Percentiles rank a stretch among this genome's conserved stretches.
phyloP scores from a whole-genome alignment of 805 yeast species.

The Metschnikowia koreensis region DNA sequence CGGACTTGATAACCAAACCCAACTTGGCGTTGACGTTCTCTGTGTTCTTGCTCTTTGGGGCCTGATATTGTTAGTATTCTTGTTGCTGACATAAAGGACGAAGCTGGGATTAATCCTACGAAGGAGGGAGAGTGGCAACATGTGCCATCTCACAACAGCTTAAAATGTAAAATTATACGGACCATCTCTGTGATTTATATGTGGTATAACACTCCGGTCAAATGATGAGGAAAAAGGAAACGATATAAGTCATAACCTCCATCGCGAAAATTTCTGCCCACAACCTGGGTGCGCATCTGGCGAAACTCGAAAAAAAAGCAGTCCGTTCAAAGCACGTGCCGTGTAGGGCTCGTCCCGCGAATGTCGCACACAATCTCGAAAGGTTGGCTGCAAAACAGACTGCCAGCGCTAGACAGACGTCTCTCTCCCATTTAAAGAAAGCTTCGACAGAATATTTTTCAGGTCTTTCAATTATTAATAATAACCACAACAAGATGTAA shows the following conservation, averaged over 20 bases:
- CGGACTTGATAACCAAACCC: slow-evolving; percentile 97
- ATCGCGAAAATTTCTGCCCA: slow-evolving; percentile 16
- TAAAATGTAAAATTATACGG: slow-evolving; percentile 50
- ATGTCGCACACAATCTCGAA: slow-evolving; percentile 3
- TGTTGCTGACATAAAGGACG: slow-evolving; percentile 1
- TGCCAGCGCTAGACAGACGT: not conserved
- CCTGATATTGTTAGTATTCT: slow-evolving; percentile 56
- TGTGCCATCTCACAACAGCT: slow-evolving; percentile 1
- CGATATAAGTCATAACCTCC: not conserved
- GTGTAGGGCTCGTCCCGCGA: slow-evolving; percentile 5
- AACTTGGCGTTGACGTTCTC: slow-evolving; percentile 98
- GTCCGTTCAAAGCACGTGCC: slow-evolving; percentile 16
- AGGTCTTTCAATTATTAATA: too few relatives aligned
- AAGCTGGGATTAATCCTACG: not conserved
- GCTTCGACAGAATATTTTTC: not conserved
- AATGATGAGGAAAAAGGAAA: slow-evolving; percentile 14
- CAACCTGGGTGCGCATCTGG: slow-evolving; percentile 1
- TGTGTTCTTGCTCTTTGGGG: slow-evolving; percentile 92
- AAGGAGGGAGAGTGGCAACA: not conserved
- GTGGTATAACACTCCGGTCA: slow-evolving; percentile 90
- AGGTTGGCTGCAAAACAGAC: slow-evolving; percentile 3
- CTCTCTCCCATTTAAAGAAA: not conserved
- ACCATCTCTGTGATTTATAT: slow-evolving; percentile 82
- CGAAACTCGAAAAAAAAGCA: slow-evolving; percentile 2
- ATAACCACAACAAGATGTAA: too few relatives aligned